These are phyloP conservation scores for Dalbergia oliveri DNA, from an alignment of 306 rosid genomes.

Conservation along the genomic window DNA sequence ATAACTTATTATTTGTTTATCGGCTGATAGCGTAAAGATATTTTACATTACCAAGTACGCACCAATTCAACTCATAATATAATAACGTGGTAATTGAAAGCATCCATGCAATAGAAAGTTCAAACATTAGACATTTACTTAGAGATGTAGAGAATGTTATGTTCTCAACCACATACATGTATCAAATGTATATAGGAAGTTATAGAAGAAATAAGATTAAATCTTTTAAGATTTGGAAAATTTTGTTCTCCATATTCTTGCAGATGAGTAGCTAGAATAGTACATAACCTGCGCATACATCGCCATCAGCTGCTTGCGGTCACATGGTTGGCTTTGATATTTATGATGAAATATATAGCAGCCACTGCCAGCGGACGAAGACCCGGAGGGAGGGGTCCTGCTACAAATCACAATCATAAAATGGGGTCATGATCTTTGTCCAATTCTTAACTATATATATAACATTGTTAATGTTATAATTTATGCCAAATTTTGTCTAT, in stretches of 20 bases:
- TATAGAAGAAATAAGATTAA: too few relatives aligned
- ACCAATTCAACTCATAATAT: too few relatives aligned
- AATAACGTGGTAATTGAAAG: neutral
- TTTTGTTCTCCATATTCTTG: neutral
- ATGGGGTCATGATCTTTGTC: neutral
- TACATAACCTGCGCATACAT: neutral
- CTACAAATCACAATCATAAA: neutral
- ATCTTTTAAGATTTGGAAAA: neutral
- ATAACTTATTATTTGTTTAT: too few relatives aligned
- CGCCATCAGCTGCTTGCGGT: constrained; percentile 7
- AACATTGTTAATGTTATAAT: too few relatives aligned
- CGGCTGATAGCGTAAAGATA: too few relatives aligned
- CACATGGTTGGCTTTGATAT: constrained; percentile 35
- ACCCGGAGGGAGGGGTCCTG: neutral
- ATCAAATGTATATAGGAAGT: too few relatives aligned
- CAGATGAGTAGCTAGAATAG: neutral
- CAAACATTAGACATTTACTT: neutral
- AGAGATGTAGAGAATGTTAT: too few relatives aligned
- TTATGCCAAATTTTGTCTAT: too few relatives aligned
- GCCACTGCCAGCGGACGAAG: neutral
- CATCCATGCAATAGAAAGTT: neutral
- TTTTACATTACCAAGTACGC: too few relatives aligned
- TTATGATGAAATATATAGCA: constrained; percentile 1
- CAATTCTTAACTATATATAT: too few relatives aligned
- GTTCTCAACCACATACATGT: too few relatives aligned